Evolutionary conservation across 1,284 basidiomycete genomes (phyloP).

Genomic region (Termitomyces sp.): DNA sequence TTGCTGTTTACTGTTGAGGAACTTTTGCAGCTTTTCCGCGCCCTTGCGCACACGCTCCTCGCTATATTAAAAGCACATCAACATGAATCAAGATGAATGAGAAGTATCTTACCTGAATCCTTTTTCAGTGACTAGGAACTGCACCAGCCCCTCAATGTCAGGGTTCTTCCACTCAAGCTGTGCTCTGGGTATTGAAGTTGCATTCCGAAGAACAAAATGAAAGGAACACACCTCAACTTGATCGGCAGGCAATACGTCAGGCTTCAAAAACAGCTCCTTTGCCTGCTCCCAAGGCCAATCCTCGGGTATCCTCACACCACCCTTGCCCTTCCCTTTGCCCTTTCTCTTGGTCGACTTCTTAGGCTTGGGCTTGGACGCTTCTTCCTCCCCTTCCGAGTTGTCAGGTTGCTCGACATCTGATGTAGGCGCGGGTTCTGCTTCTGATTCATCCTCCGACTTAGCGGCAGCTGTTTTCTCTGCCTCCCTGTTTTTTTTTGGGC

Average conservation of each 20-base stretch:
- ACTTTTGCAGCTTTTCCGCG: constrained; percentile 88
- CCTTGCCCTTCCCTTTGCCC: constrained; percentile 61
- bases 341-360: constrained; percentile 37
- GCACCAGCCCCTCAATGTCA: constrained; percentile 89
- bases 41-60: constrained; percentile 97
- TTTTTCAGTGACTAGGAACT: constrained; percentile 93
- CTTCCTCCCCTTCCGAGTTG: constrained; percentile 24
- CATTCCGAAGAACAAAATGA: not conserved
- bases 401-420: constrained; percentile 25
- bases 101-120: constrained; percentile 81
- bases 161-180: constrained; percentile 94
- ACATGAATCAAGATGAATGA: not conserved
- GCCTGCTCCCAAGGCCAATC: constrained; percentile 97
- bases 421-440: constrained; percentile 28
- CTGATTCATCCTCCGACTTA: constrained; percentile 18
- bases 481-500: constrained; percentile 25
- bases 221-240: constrained; percentile 70
- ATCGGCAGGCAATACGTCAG: constrained; percentile 84
- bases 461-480: constrained; percentile 51
- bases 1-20: constrained; percentile 90
- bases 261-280: constrained; percentile 83
- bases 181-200: not conserved
- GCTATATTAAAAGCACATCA: constrained; percentile 35
- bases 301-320: constrained; percentile 80
- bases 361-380: constrained; percentile 23